Conservation (phyloP, 2,329 filamentous ascomycete genomes). For the Aspergillus sp. region DNA sequence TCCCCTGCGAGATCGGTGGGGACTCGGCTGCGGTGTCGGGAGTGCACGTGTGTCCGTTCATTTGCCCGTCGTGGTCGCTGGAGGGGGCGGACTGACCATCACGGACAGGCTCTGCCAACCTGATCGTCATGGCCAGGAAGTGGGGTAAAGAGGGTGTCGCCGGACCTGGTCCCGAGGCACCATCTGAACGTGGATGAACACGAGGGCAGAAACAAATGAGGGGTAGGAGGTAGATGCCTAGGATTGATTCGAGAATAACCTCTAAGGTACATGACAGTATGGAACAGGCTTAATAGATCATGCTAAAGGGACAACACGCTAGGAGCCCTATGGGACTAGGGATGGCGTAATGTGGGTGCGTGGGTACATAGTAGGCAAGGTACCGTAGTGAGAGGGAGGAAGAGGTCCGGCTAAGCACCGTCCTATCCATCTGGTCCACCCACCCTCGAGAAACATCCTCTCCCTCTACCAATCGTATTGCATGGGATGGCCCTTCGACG, state of each 20-base stretch:
- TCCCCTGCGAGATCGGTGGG: neutral
- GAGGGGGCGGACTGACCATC: neutral
- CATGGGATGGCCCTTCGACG: neutral
- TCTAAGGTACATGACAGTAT: slow-evolving; percentile 4
- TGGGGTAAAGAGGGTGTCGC: neutral
- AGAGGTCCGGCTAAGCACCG: too few relatives aligned
- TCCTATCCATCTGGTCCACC: too few relatives aligned
- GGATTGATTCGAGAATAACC: neutral
- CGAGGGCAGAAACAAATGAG: neutral
- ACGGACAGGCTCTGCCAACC: neutral
- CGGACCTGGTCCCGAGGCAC: slow-evolving; percentile 5
- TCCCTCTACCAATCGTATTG: too few relatives aligned
- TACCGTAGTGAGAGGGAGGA: too few relatives aligned
- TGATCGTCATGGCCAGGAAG: slow-evolving; percentile 4
- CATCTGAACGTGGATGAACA: slow-evolving; percentile 1
- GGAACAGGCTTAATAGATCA: slow-evolving; percentile 1
- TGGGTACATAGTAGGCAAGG: neutral
- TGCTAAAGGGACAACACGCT: slow-evolving; percentile 10
- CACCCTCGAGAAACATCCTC: too few relatives aligned
- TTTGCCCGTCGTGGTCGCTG: too few relatives aligned
- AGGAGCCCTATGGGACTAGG: slow-evolving; percentile 10
- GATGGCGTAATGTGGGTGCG: neutral
- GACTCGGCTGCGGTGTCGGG: neutral
- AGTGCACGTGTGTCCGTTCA: slow-evolving; percentile 12
- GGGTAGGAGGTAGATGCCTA: neutral